Percentiles rank a stretch among this genome's conserved stretches.
Conservation (phyloP, 371 early-diverging fungal genomes). For the Mucor saturninus region DNA sequence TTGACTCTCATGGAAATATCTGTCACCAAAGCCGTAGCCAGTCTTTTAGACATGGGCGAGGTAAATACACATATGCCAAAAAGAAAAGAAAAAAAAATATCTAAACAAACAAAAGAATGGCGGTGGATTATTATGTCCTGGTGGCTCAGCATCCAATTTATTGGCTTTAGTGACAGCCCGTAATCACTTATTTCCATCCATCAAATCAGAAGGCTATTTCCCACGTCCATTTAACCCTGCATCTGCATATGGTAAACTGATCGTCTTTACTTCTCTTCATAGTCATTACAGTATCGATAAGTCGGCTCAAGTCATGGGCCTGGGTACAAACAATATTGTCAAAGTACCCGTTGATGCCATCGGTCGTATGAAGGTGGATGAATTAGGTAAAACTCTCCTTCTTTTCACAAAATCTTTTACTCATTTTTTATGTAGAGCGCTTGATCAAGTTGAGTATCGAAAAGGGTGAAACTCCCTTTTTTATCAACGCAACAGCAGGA, state of each 20-base stretch:
- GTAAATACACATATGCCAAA: slow-evolving; percentile 20
- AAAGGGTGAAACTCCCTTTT: slow-evolving; percentile 69
- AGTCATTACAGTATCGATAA: slow-evolving; percentile 86
- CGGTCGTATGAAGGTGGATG: slow-evolving; percentile 70
- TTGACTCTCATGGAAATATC: slow-evolving; percentile 76
- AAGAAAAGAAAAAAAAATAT: neutral
- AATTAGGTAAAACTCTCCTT: slow-evolving; percentile 50
- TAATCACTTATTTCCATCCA: slow-evolving; percentile 69
- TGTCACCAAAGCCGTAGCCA: slow-evolving; percentile 62
- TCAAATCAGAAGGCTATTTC: slow-evolving; percentile 60
- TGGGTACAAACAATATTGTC: slow-evolving; percentile 75
- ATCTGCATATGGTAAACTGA: slow-evolving; percentile 56
- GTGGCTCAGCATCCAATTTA: slow-evolving; percentile 82
- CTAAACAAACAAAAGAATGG: slow-evolving; percentile 30
- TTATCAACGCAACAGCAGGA: slow-evolving; percentile 86
- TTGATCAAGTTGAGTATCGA: slow-evolving; percentile 51
- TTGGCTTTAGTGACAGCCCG: slow-evolving; percentile 84
- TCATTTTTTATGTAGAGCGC: slow-evolving; percentile 40
- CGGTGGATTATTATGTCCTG: slow-evolving; percentile 80
- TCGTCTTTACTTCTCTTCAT: slow-evolving; percentile 76
- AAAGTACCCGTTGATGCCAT: slow-evolving; percentile 67
- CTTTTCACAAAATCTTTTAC: neutral
- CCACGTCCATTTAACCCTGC: slow-evolving; percentile 46
- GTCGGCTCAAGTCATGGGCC: slow-evolving; percentile 73
- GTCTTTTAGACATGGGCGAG: slow-evolving; percentile 63